Evolutionary conservation across 768 basidiomycete species (phyloP).

Genomic region (Hygrocybe punicea): DNA sequence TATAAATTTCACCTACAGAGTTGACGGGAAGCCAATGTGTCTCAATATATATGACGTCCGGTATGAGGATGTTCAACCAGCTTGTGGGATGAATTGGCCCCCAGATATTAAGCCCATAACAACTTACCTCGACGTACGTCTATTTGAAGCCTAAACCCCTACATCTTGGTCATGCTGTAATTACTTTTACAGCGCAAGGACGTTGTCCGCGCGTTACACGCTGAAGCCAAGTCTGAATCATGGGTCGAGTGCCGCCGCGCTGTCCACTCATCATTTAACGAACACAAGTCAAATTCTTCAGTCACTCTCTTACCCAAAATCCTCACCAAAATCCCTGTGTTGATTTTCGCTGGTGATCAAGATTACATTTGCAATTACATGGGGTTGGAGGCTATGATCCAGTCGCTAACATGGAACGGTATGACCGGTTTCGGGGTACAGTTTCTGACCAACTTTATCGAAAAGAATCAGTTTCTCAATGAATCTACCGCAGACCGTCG

Average conservation of each 20-base stretch:
- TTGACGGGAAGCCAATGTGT: constrained; percentile 70
- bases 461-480: constrained; percentile 5
- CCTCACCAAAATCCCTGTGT: constrained; percentile 73
- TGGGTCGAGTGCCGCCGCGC: constrained; percentile 85
- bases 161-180: not conserved
- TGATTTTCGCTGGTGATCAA: constrained; percentile 93
- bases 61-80: constrained; percentile 76
- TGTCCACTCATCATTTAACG: constrained; percentile 61
- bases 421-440: constrained; percentile 78
- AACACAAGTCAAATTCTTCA: constrained; percentile 58
- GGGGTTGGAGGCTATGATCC: constrained; percentile 84
- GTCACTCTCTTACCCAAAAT: constrained; percentile 75
- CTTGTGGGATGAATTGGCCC: constrained; percentile 98
- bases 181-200: constrained; percentile 59
- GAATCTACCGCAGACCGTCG: constrained; percentile 47
- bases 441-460: constrained; percentile 16
- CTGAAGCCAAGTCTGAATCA: constrained; percentile 63
- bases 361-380: constrained; percentile 96
- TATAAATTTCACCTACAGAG: constrained; percentile 37
- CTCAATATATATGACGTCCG: constrained; percentile 95
- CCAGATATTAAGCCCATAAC: constrained; percentile 75
- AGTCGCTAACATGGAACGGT: constrained; percentile 82
- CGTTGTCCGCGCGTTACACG: constrained; percentile 82
- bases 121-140: constrained; percentile 73
- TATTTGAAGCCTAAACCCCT: constrained; percentile 2